A percentile compares a stretch with the other conserved stretches of the same genome.
phyloP scores from a whole-genome alignment of 371 early-diverging fungal species.

The Rhizopus sp. region DNA sequence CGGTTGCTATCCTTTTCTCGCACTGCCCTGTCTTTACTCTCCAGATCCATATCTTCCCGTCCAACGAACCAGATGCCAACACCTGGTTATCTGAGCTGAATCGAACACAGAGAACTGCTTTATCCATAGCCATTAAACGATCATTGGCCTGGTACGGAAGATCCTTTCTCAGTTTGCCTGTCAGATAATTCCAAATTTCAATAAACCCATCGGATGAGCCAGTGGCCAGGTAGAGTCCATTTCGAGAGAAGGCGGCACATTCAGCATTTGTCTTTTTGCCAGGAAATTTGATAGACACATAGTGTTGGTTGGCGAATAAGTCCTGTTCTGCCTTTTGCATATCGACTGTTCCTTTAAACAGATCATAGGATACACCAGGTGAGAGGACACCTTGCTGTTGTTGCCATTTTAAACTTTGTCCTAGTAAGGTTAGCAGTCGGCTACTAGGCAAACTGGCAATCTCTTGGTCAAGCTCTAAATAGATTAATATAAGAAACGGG shows the following conservation, averaged over 20 bases:
- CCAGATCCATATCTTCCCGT: constrained; percentile 90
- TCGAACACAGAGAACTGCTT: constrained; percentile 73
- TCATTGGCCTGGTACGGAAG: constrained; percentile 84
- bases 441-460: constrained; percentile 29
- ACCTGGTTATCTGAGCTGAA: constrained; percentile 78
- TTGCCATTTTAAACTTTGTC: constrained; percentile 87
- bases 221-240: constrained; percentile 83
- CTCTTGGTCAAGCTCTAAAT: constrained; percentile 23
- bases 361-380: constrained; percentile 68
- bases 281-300: constrained; percentile 68
- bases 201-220: constrained; percentile 93
- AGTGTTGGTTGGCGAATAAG: constrained; percentile 56
- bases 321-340: constrained; percentile 72
- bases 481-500: constrained; percentile 32
- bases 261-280: constrained; percentile 82
- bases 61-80: constrained; percentile 84
- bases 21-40: constrained; percentile 77
- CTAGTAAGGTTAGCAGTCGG: constrained; percentile 77
- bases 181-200: constrained; percentile 90
- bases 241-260: constrained; percentile 74
- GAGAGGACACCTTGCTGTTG: constrained; percentile 76
- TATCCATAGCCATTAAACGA: constrained; percentile 86
- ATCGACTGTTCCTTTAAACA: constrained; percentile 71
- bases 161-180: constrained; percentile 88
- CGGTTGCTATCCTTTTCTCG: constrained; percentile 71